Percentiles rank a stretch among this genome's conserved stretches.
Evolutionary conservation across 2,329 filamentous ascomycete species (phyloP).

Genomic region (Acrocalymma vagum): DNA sequence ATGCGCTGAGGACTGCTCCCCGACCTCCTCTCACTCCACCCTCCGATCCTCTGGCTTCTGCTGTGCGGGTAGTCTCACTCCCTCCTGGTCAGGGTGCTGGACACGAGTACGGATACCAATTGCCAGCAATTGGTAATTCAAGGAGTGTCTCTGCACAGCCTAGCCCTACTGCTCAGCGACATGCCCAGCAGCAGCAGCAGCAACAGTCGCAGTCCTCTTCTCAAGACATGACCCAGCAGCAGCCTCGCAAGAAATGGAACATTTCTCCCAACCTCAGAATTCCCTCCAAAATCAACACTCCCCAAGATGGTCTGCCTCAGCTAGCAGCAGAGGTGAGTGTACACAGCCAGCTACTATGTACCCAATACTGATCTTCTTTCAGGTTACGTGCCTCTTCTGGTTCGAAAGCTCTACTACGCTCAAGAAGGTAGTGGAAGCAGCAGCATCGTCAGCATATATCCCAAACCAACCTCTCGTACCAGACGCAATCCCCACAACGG

Average conservation of each 20-base stretch:
- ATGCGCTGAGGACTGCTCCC: slow-evolving; percentile 25
- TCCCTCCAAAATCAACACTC: slow-evolving; percentile 45
- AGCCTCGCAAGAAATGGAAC: slow-evolving; percentile 39
- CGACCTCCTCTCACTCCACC: slow-evolving; percentile 44
- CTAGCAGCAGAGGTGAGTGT: slow-evolving; percentile 49
- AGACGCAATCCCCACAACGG: slow-evolving; percentile 78
- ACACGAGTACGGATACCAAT: slow-evolving; percentile 42
- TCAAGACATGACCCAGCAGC: slow-evolving; percentile 30
- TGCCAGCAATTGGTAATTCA: slow-evolving; percentile 46
- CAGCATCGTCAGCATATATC: slow-evolving; percentile 55
- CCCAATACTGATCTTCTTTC: slow-evolving; percentile 18
- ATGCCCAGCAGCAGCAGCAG: slow-evolving; percentile 17
- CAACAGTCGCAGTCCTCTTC: slow-evolving; percentile 17
- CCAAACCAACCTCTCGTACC: slow-evolving; percentile 66
- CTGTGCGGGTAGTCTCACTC: slow-evolving; percentile 41
- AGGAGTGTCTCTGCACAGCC: slow-evolving; percentile 33
- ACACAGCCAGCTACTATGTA: not conserved
- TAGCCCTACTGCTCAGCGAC: slow-evolving; percentile 31
- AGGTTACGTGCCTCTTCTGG: slow-evolving; percentile 98
- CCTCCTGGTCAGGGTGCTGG: slow-evolving; percentile 34
- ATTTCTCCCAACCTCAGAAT: slow-evolving; percentile 47
- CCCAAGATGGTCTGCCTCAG: slow-evolving; percentile 50
- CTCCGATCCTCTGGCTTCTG: slow-evolving; percentile 36
- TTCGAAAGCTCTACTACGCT: slow-evolving; percentile 89
- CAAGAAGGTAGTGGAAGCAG: slow-evolving; percentile 74